These are phyloP conservation scores for Aspergillus indologenus DNA, from an alignment of 495 filamentous ascomycete genomes.

Conservation along the genomic window DNA sequence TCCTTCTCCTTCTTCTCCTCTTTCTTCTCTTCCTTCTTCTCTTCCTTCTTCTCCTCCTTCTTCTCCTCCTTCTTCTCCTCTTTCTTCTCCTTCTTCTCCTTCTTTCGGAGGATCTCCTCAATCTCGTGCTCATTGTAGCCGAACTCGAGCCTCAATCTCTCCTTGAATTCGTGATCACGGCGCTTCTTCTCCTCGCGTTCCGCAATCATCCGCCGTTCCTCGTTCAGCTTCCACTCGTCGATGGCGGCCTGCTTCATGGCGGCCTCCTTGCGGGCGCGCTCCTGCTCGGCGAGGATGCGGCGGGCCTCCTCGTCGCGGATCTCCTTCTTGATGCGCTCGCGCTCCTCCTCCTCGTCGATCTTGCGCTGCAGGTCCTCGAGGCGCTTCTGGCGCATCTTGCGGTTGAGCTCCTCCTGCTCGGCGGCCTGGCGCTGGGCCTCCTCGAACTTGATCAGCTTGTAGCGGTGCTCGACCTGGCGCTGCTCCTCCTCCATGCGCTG, in stretches of 20 bases:
- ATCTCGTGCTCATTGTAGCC: conserved; percentile 48
- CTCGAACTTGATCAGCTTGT: conserved; percentile 32
- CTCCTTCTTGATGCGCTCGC: conserved; percentile 36
- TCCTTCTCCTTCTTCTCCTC: conserved; percentile 37
- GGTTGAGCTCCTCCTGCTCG: conserved; percentile 23
- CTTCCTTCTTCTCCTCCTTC: conserved; percentile 47
- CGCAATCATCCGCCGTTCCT: conserved; percentile 35
- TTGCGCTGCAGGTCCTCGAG: conserved; percentile 35
- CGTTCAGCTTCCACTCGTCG: conserved; percentile 56
- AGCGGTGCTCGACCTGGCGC: conserved; percentile 27
- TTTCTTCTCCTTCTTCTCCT: conserved; percentile 53
- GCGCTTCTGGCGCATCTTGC: conserved; percentile 20
- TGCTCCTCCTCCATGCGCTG: conserved; percentile 32
- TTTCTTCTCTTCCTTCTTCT: conserved; percentile 45
- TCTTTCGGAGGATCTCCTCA: conserved; percentile 54
- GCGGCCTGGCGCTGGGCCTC: conserved; percentile 31
- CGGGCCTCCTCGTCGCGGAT: conserved; percentile 36
- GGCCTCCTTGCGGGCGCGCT: conserved; percentile 44
- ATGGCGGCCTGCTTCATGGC: conserved; percentile 51
- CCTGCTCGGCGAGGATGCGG: conserved; percentile 32
- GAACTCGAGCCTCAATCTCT: conserved; percentile 36
- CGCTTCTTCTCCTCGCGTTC: conserved; percentile 33
- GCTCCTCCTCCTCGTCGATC: conserved; percentile 45
- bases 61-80: conserved; percentile 41
- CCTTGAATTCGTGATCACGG: conserved; percentile 49